Percentiles rank a stretch among this genome's conserved stretches.
Conservation (phyloP, 306 rosid species). For the Gynostemma pentaphyllum region DNA sequence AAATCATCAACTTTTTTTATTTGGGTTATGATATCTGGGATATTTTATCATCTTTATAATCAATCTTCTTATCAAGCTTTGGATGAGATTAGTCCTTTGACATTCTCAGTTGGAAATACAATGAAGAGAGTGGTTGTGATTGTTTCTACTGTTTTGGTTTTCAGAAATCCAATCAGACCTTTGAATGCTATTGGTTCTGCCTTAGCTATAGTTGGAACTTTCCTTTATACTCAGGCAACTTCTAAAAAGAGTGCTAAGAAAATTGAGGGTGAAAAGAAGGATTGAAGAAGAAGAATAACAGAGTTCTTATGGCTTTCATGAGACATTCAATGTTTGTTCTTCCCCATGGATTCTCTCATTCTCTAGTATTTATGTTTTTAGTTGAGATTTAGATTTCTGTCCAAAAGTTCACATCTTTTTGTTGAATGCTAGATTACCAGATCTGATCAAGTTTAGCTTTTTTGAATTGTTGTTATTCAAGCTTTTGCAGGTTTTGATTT, state of each 20-base stretch:
- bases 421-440: too few relatives aligned
- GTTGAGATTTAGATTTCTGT: too few relatives aligned
- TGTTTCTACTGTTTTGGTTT: conserved; percentile 65
- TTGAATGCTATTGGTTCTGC: conserved; percentile 92
- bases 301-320: not conserved
- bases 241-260: conserved; percentile 38
- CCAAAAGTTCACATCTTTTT: too few relatives aligned
- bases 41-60: conserved; percentile 90
- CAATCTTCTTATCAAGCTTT: conserved; percentile 94
- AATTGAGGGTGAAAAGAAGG: conserved; percentile 50
- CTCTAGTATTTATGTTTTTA: not conserved
- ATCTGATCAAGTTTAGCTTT: too few relatives aligned
- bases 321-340: not conserved
- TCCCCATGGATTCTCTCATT: too few relatives aligned
- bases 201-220: conserved; percentile 79
- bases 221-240: conserved; percentile 74
- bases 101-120: conserved; percentile 91
- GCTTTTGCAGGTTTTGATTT: too few relatives aligned
- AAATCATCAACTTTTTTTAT: conserved; percentile 58
- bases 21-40: conserved; percentile 78
- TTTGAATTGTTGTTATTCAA: too few relatives aligned
- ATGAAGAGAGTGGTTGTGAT: conserved; percentile 97
- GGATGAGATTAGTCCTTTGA: conserved; percentile 80
- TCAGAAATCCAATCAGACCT: conserved; percentile 77
- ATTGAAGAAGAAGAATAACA: conserved; percentile 4